A percentile compares a stretch with the other conserved stretches of the same genome.
Evolutionary conservation across 2,329 filamentous ascomycete genomes (phyloP).

Genomic region (Curvularia verruculosa): DNA sequence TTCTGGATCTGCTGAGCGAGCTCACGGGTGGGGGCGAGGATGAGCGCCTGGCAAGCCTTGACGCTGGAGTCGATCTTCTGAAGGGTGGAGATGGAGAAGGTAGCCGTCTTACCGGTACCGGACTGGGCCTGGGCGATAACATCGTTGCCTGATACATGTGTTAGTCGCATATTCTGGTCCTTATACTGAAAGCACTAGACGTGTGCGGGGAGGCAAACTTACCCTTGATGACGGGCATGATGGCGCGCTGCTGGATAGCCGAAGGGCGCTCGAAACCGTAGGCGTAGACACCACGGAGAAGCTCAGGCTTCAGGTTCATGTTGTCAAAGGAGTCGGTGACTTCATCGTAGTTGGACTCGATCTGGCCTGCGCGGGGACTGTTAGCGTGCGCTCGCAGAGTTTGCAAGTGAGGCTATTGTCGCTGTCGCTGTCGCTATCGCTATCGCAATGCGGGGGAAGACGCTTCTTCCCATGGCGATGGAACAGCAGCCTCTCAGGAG

Average conservation of each 20-base stretch:
- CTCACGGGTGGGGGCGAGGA: conserved; percentile 97
- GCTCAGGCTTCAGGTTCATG: conserved; percentile 96
- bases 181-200: conserved; percentile 5
- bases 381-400: conserved; percentile 20
- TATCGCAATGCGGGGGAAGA: conserved; percentile 20
- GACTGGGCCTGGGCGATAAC: conserved; percentile 99
- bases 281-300: conserved; percentile 98
- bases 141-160: conserved; percentile 72
- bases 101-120: conserved; percentile 99
- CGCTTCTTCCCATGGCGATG: conserved; percentile 10
- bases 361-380: conserved; percentile 72
- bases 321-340: conserved; percentile 98
- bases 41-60: conserved; percentile 97
- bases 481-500: neutral
- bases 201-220: conserved; percentile 47
- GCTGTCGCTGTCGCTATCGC: conserved; percentile 16
- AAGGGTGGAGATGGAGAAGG: conserved; percentile 98
- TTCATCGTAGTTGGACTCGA: conserved; percentile 99
- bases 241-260: conserved; percentile 99
- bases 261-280: conserved; percentile 99
- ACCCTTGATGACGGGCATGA: conserved; percentile 99
- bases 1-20: conserved; percentile 99
- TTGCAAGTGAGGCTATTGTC: conserved; percentile 3
- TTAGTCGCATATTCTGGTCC: conserved; percentile 28
- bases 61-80: conserved; percentile 97